phyloP scores from a whole-genome alignment of 106 monocot species.

The Platanthera zijinensis region DNA sequence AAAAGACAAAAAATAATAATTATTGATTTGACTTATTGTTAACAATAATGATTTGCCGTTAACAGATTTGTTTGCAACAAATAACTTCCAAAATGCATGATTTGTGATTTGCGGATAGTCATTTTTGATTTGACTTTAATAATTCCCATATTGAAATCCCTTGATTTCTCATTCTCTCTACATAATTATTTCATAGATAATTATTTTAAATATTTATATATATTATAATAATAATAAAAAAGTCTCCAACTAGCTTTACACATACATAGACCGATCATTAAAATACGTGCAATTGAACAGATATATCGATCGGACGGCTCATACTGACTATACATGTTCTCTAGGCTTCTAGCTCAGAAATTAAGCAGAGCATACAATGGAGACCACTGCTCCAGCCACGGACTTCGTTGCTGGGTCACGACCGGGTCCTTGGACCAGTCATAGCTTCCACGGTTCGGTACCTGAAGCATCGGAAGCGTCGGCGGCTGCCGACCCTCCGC shows the following conservation, averaged over 20 bases:
- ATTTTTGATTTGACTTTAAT: too few relatives aligned
- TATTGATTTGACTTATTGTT: too few relatives aligned
- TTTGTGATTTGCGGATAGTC: too few relatives aligned
- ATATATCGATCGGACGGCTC: too few relatives aligned
- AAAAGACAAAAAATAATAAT: too few relatives aligned
- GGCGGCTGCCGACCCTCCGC: neutral
- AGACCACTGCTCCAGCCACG: constrained; percentile 52
- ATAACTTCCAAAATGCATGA: too few relatives aligned
- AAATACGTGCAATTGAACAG: neutral
- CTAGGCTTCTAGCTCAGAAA: constrained; percentile 16
- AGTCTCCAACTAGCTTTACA: neutral
- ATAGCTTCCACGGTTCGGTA: constrained; percentile 17
- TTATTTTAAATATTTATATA: neutral
- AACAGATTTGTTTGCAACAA: too few relatives aligned
- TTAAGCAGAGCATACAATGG: constrained; percentile 51
- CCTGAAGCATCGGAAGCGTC: constrained; percentile 26
- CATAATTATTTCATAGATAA: too few relatives aligned
- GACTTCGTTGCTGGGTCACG: constrained; percentile 48
- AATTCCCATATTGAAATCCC: too few relatives aligned
- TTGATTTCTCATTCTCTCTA: too few relatives aligned
- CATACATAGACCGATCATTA: neutral
- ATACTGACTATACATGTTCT: too few relatives aligned
- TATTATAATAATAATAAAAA: neutral
- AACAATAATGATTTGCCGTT: too few relatives aligned
- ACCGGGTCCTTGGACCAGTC: constrained; percentile 53